Evolutionary conservation across 495 filamentous ascomycete species (phyloP).

Genomic region (Rostrohypoxylon terebratum): DNA sequence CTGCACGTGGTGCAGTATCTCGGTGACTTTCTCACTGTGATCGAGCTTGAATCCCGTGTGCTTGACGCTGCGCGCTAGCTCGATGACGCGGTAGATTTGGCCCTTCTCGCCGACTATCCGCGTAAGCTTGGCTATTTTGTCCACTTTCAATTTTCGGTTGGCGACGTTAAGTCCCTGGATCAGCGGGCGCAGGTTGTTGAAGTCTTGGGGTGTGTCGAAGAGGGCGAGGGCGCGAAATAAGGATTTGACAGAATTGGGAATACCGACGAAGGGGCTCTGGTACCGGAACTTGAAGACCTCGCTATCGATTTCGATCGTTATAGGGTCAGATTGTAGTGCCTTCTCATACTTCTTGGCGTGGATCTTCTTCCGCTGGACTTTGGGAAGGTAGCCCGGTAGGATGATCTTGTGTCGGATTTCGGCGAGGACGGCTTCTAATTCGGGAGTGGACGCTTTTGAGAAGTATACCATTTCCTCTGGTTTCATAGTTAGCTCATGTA

Average conservation of each 20-base stretch:
- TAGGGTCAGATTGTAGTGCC: conserved; percentile 67
- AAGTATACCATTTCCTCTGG: conserved; percentile 48
- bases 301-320: conserved; percentile 69
- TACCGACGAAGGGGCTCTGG: conserved; percentile 51
- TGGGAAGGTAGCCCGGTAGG: conserved; percentile 70
- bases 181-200: conserved; percentile 68
- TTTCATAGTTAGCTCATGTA: background rate
- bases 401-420: conserved; percentile 73
- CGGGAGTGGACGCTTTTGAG: conserved; percentile 47
- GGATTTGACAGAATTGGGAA: conserved; percentile 49
- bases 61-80: conserved; percentile 60
- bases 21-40: conserved; percentile 52
- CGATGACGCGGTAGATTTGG: conserved; percentile 62
- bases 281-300: conserved; percentile 67
- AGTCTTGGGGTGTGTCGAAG: conserved; percentile 70
- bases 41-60: conserved; percentile 66
- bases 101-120: conserved; percentile 55
- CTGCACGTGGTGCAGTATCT: conserved; percentile 66
- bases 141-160: conserved; percentile 47
- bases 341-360: conserved; percentile 63
- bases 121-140: conserved; percentile 56
- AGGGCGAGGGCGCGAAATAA: conserved; percentile 56
- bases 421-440: conserved; percentile 57
- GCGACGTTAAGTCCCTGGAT: conserved; percentile 67
- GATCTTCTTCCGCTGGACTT: conserved; percentile 66